Conservation (phyloP, 2,329 filamentous ascomycete species). For the Colletotrichum siamense region DNA sequence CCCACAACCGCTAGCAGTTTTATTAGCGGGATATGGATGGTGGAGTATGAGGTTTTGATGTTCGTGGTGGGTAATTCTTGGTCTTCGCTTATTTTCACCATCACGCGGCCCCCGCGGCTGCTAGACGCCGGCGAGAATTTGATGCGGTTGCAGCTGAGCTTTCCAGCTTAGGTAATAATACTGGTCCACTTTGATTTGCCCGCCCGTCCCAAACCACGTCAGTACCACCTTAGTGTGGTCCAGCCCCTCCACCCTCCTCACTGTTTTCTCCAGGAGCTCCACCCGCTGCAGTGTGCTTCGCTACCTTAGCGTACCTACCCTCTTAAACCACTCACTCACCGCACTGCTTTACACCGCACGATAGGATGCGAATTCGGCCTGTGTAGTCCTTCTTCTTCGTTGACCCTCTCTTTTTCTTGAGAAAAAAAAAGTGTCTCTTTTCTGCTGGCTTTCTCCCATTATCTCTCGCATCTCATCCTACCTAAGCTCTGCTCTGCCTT, state of each 20-base stretch:
- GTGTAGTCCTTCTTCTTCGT: not conserved
- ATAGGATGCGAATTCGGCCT: not conserved
- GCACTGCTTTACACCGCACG: not conserved
- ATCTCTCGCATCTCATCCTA: not conserved
- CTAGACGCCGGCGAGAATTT: not conserved
- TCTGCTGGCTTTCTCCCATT: not conserved
- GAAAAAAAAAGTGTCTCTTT: not conserved
- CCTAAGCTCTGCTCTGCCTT: not conserved
- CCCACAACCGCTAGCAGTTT: conserved; percentile 18
- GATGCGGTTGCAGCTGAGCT: not conserved
- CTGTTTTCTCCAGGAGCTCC: not conserved
- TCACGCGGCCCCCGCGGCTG: not conserved
- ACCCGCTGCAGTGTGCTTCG: not conserved
- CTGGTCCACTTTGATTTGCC: not conserved
- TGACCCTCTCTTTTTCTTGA: not conserved
- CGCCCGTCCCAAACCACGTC: not conserved
- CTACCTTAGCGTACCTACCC: not conserved
- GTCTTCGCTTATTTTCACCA: not conserved
- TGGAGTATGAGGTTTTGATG: not conserved
- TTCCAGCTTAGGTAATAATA: not conserved
- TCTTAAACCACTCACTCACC: not conserved
- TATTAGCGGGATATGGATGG: not conserved
- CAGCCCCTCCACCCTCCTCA: not conserved
- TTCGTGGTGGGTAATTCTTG: not conserved
- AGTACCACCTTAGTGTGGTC: not conserved